phyloP scores from a whole-genome alignment of 495 filamentous ascomycete species.

The Penicillium riverlandense region DNA sequence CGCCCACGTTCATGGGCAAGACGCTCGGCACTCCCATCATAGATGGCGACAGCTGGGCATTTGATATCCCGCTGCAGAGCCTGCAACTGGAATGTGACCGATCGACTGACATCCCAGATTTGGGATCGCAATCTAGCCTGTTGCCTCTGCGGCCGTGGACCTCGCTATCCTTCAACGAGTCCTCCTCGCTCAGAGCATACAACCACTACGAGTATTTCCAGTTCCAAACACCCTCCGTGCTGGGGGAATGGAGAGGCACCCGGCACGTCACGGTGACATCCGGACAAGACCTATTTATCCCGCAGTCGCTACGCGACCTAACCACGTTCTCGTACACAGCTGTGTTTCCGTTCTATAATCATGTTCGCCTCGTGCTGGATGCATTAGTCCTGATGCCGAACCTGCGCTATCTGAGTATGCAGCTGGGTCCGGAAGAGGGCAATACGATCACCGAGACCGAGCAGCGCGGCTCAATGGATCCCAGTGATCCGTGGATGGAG shows the following conservation, averaged over 20 bases:
- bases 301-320: slow-evolving; percentile 14
- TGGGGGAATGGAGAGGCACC: slow-evolving; percentile 22
- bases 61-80: slow-evolving; percentile 29
- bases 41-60: slow-evolving; percentile 33
- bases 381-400: slow-evolving; percentile 20
- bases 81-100: slow-evolving; percentile 17
- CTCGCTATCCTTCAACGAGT: slow-evolving; percentile 32
- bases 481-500: slow-evolving; percentile 40
- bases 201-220: slow-evolving; percentile 39
- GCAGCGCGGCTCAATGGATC: slow-evolving; percentile 34
- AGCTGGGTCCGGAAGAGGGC: slow-evolving; percentile 22
- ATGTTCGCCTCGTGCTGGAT: slow-evolving; percentile 29
- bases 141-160: slow-evolving; percentile 24
- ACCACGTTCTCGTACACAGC: slow-evolving; percentile 32
- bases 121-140: slow-evolving; percentile 10
- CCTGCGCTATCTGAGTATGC: slow-evolving; percentile 21
- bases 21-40: slow-evolving; percentile 21
- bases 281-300: not conserved
- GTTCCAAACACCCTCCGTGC: slow-evolving; percentile 26
- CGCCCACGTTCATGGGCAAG: slow-evolving; percentile 25
- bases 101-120: not conserved
- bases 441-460: slow-evolving; percentile 30
- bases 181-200: slow-evolving; percentile 35
- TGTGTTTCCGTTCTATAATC: slow-evolving; percentile 40
- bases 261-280: too few relatives aligned